Evolutionary conservation across 2,329 filamentous ascomycete species (phyloP).

Genomic region (Cadophora gregata): DNA sequence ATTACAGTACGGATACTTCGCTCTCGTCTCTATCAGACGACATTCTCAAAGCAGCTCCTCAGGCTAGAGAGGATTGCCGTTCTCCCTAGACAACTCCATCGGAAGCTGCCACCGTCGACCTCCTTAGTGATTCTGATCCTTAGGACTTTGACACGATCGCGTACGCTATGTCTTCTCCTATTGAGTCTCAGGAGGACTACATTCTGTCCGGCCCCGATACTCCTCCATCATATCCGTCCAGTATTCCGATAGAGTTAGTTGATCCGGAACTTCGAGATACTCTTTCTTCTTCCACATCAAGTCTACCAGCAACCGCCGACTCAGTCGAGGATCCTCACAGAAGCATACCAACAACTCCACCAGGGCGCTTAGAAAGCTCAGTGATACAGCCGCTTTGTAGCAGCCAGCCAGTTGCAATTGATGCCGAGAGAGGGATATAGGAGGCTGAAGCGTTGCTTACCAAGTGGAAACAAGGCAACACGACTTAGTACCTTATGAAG

Average conservation of each 20-base stretch:
- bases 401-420: conserved; percentile 23
- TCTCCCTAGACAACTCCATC: conserved; percentile 5
- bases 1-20: conserved; percentile 28
- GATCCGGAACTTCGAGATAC: conserved; percentile 28
- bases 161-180: conserved; percentile 28
- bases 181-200: conserved; percentile 22
- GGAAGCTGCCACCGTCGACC: conserved; percentile 22
- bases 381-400: conserved; percentile 20
- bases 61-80: conserved; percentile 9
- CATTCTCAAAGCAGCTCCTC: conserved; percentile 25
- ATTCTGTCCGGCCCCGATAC: conserved; percentile 23
- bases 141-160: conserved; percentile 24
- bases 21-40: conserved; percentile 27
- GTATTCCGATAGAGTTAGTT: conserved; percentile 31
- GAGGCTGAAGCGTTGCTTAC: conserved; percentile 36
- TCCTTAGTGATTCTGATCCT: conserved; percentile 26
- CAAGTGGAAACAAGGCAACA: conserved; percentile 33
- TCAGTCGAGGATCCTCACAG: conserved; percentile 16
- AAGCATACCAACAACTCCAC: conserved; percentile 20
- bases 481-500: conserved; percentile 36
- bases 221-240: conserved; percentile 31
- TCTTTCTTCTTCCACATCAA: conserved; percentile 28
- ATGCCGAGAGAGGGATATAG: conserved; percentile 23
- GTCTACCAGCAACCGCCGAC: conserved; percentile 18
- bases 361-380: conserved; percentile 17